phyloP scores from a whole-genome alignment of 2,329 filamentous ascomycete species.

The Fusarium euwallaceae region DNA sequence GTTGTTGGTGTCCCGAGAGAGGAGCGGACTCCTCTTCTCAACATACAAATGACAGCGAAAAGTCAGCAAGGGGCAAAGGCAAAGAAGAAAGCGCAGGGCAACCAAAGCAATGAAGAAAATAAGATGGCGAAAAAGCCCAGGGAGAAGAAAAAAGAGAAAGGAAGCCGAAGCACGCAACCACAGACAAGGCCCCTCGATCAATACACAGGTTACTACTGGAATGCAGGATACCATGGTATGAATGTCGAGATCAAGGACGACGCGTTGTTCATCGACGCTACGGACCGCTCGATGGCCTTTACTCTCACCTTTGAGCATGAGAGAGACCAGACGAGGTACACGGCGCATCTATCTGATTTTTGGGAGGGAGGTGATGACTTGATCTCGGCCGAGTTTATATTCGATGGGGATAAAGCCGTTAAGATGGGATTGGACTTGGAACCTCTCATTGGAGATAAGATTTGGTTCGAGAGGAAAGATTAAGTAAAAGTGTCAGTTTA shows the following conservation, averaged over 20 bases:
- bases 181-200: slow-evolving; percentile 18
- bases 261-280: slow-evolving; percentile 43
- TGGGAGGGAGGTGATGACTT: slow-evolving; percentile 31
- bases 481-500: not conserved
- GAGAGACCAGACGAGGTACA: slow-evolving; percentile 32
- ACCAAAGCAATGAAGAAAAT: not conserved
- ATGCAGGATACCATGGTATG: slow-evolving; percentile 45
- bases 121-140: accelerated
- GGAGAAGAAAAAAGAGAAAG: too few species aligned
- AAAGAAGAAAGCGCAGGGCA: not conserved
- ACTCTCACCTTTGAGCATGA: slow-evolving; percentile 39
- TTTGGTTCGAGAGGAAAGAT: slow-evolving; percentile 39
- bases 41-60: not conserved
- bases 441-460: slow-evolving; percentile 19
- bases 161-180: not conserved
- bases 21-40: not conserved
- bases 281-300: slow-evolving; percentile 47
- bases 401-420: slow-evolving; percentile 21
- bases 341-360: slow-evolving; percentile 29
- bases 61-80: not conserved
- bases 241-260: slow-evolving; percentile 33
- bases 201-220: slow-evolving; percentile 43
- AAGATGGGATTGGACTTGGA: slow-evolving; percentile 41
- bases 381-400: slow-evolving; percentile 32
- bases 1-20: slow-evolving; percentile 2